phyloP scores from a whole-genome alignment of 768 basidiomycete genomes.

The Tulasnella calospora region DNA sequence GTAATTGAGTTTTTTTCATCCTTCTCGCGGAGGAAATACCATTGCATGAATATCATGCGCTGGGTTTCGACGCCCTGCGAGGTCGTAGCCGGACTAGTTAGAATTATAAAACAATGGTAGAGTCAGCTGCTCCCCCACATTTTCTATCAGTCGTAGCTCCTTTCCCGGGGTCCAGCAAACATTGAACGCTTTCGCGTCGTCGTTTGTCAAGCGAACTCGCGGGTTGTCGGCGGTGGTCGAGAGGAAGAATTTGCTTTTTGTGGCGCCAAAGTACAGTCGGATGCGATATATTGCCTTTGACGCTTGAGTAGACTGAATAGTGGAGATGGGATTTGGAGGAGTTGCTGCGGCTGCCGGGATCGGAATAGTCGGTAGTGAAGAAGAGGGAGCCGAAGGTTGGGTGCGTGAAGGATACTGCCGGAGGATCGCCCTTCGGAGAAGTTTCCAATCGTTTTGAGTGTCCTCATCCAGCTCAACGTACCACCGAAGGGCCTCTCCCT shows the following conservation, averaged over 20 bases:
- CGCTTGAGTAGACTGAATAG: not conserved
- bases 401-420: not conserved
- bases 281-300: not conserved
- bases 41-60: no score
- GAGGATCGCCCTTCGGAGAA: not conserved
- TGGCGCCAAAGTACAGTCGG: not conserved
- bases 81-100: not conserved
- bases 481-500: not conserved
- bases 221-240: not conserved
- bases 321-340: not conserved
- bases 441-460: not conserved
- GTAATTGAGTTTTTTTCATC: not conserved
- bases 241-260: not conserved
- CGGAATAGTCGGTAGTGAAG: not conserved
- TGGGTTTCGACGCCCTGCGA: not conserved
- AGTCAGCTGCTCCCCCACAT: not conserved
- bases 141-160: not conserved
- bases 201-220: not conserved
- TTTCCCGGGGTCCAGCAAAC: not conserved
- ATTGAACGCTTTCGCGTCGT: not conserved
- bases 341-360: not conserved
- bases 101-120: not conserved
- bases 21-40: no score
- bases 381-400: not conserved
- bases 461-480: slow-evolving; percentile 10